Percentiles rank a stretch among this genome's conserved stretches.
These are phyloP conservation scores for Candida arabinofermentans DNA, from an alignment of 805 yeast species.

Conservation along the genomic window DNA sequence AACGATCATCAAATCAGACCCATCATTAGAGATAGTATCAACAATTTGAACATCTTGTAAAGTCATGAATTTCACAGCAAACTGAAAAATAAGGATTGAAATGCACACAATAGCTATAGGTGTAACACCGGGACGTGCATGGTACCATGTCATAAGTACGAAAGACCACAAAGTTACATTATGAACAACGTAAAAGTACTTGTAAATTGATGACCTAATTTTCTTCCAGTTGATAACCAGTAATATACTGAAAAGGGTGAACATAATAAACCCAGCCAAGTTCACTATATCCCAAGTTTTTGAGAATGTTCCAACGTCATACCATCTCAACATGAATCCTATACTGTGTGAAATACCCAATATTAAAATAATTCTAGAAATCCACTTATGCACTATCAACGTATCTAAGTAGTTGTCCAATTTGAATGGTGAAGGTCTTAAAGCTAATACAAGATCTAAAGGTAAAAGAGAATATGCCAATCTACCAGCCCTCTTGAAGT, in stretches of 20 bases:
- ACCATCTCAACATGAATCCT: conserved; percentile 51
- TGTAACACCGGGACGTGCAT: conserved; percentile 68
- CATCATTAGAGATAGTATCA: conserved; percentile 17
- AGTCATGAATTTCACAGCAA: conserved; percentile 30
- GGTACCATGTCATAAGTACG: conserved; percentile 45
- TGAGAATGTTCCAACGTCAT: conserved; percentile 28
- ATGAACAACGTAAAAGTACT: conserved; percentile 54
- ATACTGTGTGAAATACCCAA: conserved; percentile 47
- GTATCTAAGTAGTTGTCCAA: conserved; percentile 49
- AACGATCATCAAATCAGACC: conserved; percentile 21
- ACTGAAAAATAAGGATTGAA: conserved; percentile 34
- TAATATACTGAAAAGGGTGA: conserved; percentile 34
- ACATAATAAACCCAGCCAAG: conserved; percentile 48
- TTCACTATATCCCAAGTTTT: conserved; percentile 40
- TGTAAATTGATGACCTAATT: conserved; percentile 47
- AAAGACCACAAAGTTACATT: conserved; percentile 44
- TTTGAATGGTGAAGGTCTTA: conserved; percentile 52
- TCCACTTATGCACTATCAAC: conserved; percentile 65
- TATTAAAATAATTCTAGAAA: conserved; percentile 52
- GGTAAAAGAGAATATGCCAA: conserved; percentile 56
- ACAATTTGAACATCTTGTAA: conserved; percentile 18
- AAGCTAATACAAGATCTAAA: conserved; percentile 48
- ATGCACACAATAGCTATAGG: conserved; percentile 29
- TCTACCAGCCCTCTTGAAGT: conserved; percentile 59
- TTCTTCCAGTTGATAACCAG: conserved; percentile 43